These are phyloP conservation scores for Lodderomyces jiufengensis DNA, from an alignment of 1,139 yeast species.

Conservation along the genomic window DNA sequence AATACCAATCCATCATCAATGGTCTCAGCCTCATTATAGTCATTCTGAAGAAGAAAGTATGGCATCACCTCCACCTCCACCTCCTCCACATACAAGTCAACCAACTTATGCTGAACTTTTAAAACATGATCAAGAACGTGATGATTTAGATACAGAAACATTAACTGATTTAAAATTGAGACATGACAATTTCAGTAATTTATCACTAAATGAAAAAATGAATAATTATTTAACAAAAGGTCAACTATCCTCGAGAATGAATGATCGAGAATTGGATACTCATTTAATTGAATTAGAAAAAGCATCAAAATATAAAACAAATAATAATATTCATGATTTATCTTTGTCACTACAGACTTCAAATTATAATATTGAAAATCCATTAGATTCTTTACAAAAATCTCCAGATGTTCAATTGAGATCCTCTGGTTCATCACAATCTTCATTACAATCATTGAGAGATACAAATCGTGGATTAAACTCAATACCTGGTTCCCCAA, in stretches of 20 bases:
- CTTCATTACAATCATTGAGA: conserved; percentile 41
- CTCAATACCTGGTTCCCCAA: conserved; percentile 21
- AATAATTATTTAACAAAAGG: conserved; percentile 25
- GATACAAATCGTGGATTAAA: conserved; percentile 35
- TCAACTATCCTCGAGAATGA: no score
- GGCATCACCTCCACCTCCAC: conserved; percentile 14
- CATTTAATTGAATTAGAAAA: conserved; percentile 33
- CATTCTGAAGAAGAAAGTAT: conserved; percentile 11
- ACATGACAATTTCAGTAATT: conserved; percentile 24
- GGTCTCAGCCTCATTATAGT: conserved; percentile 23
- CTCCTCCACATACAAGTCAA: conserved; percentile 19
- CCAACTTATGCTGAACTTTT: conserved; percentile 17
- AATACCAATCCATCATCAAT: conserved; percentile 9
- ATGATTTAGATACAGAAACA: conserved; percentile 20
- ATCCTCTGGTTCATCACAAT: conserved; percentile 43
- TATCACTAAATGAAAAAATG: conserved; percentile 39
- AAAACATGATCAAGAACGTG: conserved; percentile 16
- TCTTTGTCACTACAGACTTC: conserved; percentile 32
- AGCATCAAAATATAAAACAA: conserved; percentile 27
- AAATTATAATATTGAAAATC: conserved; percentile 26
- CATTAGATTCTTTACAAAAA: conserved; percentile 31
- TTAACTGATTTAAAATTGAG: conserved; percentile 23
- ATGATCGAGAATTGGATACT: conserved; percentile 29
- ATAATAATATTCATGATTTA: conserved; percentile 34
- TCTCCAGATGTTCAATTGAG: conserved; percentile 27